Base-by-base conservation (phyloP, 805 yeast species). In the Cyberlindnera mrakii region DNA sequence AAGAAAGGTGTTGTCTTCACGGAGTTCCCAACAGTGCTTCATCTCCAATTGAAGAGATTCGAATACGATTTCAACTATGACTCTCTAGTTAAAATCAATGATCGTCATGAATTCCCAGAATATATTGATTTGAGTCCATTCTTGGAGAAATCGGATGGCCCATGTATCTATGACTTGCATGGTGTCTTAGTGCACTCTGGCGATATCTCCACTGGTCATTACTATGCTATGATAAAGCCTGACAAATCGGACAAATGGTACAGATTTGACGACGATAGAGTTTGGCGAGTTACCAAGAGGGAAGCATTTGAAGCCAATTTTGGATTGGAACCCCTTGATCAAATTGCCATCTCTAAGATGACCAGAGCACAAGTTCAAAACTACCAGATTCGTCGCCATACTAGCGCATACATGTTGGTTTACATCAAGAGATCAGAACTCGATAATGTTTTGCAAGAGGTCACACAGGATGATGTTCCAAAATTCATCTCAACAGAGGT, bases 151-250 rank as follows among this genome's bases (percentile, higher is more conserved):
- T 65, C 67, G 10, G 13, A 59, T 63, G 29, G 64, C 62, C 39
- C 59, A 47, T 30, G 60, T 57, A 80, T 72, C 30, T 93, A 93
- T 62, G 80, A 78, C 41, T 67, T 93, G 20, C 96, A 91, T 62
- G 96, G 98, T 10, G 99, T 93, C 2, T 69, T 93, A 44, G 97
- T 93, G 11, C 99, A 93, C 62, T 83, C 89, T 34, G 99, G 99
- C 46, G 96, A 91, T 57, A 82, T 93, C 39, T 85, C 96, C 10
- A 85, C 90, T 36, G 99, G 99, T 17, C 99, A 93, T 60, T 93
- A 93, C 63, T 93, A 93, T 58, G 93, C 99, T 0, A 75, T 93
- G 79, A 80, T 93, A 41, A 89, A 82, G 61, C 98, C 98, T 2
- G 74, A 74, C 20, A 67, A 73, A 3, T 70, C 75, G 17, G 82